Percentiles rank a stretch among this genome's conserved stretches.
These are phyloP conservation scores for Podospora comata DNA, from an alignment of 495 filamentous ascomycete genomes.

Conservation along the genomic window DNA sequence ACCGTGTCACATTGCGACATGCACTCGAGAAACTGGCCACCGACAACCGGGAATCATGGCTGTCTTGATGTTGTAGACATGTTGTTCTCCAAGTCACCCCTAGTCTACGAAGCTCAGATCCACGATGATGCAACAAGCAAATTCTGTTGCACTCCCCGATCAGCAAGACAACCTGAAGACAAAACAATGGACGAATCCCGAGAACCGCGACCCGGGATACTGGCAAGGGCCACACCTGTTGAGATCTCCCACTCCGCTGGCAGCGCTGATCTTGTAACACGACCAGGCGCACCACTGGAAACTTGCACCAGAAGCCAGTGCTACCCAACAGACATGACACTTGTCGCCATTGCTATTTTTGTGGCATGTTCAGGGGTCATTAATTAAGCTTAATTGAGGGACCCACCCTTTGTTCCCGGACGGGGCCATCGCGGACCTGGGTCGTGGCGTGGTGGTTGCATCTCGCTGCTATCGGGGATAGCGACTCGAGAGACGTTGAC, in stretches of 20 bases:
- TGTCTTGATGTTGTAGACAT: background rate
- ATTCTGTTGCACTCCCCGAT: background rate
- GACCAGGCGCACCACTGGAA: background rate
- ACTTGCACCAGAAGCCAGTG: conserved; percentile 5
- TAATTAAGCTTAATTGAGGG: conserved; percentile 45
- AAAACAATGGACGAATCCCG: background rate
- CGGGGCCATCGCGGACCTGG: conserved; percentile 22
- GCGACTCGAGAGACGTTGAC: background rate
- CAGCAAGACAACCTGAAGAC: background rate
- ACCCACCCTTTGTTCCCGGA: conserved; percentile 18
- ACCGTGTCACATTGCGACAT: conserved; percentile 18
- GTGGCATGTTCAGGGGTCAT: conserved; percentile 27
- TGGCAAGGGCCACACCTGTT: background rate
- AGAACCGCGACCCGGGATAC: conserved; percentile 17
- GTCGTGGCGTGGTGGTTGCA: conserved; percentile 17
- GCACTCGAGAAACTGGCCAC: background rate
- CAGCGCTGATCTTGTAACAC: conserved; percentile 12
- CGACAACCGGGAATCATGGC: background rate
- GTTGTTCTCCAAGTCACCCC: too few species aligned
- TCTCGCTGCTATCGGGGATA: conserved; percentile 19
- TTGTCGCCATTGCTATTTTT: conserved; percentile 39
- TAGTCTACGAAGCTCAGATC: too few species aligned
- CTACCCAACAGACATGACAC: conserved; percentile 11
- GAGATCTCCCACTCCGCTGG: background rate
- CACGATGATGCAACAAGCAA: background rate